A percentile compares a stretch with the other conserved stretches of the same genome.
Evolutionary conservation across 192 early-diverging fungal species (phyloP).

Genomic region (Mycoemilia scoparia): DNA sequence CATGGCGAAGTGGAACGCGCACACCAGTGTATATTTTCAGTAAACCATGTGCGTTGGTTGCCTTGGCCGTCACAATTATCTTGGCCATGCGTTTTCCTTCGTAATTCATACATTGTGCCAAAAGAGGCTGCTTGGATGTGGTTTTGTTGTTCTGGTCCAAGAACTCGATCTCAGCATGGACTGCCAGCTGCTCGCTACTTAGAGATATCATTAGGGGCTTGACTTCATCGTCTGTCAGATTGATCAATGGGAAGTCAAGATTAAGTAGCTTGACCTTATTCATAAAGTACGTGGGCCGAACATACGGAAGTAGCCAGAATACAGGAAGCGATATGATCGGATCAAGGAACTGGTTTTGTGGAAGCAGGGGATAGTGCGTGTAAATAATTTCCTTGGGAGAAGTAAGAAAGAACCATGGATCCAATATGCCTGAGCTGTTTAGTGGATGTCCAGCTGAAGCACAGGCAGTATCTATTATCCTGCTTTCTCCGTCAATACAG

Average conservation of each 20-base stretch:
- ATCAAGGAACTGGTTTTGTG: conserved; percentile 24
- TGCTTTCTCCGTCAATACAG: conserved; percentile 29
- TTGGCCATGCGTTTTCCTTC: conserved; percentile 30
- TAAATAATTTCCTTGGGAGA: conserved; percentile 25
- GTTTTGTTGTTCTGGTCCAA: conserved; percentile 27
- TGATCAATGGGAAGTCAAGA: conserved; percentile 17
- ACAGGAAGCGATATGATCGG: conserved; percentile 24
- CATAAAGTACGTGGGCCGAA: conserved; percentile 23
- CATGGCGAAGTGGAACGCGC: conserved; percentile 12
- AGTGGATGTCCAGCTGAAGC: conserved; percentile 24
- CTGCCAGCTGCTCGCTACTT: conserved; percentile 16
- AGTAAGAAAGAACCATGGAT: conserved; percentile 27
- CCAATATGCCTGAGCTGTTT: conserved; percentile 17
- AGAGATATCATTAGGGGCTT: conserved; percentile 24
- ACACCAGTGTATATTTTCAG: conserved; percentile 30
- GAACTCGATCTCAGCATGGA: conserved; percentile 32
- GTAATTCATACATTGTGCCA: conserved; percentile 32
- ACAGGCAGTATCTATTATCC: conserved; percentile 24
- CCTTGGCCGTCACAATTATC: conserved; percentile 21
- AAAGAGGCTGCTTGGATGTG: conserved; percentile 22
- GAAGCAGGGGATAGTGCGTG: conserved; percentile 22
- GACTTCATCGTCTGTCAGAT: conserved; percentile 23
- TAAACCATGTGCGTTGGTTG: conserved; percentile 15
- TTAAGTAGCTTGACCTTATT: conserved; percentile 25
- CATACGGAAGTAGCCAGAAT: conserved; percentile 33